These are phyloP conservation scores for Penstemon newberryi DNA, from an alignment of 257 asterid species.

Conservation along the genomic window DNA sequence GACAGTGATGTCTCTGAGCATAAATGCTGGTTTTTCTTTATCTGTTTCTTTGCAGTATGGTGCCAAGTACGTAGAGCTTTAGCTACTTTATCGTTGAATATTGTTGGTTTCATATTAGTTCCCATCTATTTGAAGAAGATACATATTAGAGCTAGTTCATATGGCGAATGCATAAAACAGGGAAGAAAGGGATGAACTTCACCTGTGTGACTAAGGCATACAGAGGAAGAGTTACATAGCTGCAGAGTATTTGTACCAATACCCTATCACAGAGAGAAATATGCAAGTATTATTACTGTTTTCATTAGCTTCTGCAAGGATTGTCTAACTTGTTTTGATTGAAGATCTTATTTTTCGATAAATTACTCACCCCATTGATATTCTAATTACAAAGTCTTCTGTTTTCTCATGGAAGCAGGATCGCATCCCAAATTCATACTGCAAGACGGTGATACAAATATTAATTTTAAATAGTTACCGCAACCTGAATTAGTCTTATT, in stretches of 20 bases:
- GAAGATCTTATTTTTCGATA: not conserved
- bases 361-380: constrained; percentile 55
- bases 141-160: not conserved
- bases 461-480: not conserved
- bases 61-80: constrained; percentile 57
- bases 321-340: not conserved
- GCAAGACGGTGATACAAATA: constrained; percentile 11
- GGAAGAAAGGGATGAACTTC: not conserved
- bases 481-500: too few relatives aligned
- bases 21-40: constrained; percentile 36
- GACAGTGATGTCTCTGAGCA: constrained; percentile 32
- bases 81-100: constrained; percentile 55
- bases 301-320: not conserved
- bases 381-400: constrained; percentile 47
- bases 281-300: not conserved
- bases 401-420: constrained; percentile 54
- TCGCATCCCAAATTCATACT: constrained; percentile 55
- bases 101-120: constrained; percentile 59
- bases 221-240: constrained; percentile 68
- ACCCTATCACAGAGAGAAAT: constrained; percentile 35
- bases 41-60: constrained; percentile 47
- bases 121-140: constrained; percentile 49
- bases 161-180: not conserved
- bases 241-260: constrained; percentile 56
- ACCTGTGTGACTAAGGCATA: constrained; percentile 74